Conservation (phyloP, 2,329 filamentous ascomycete species). For the Epichloe gansuensis region DNA sequence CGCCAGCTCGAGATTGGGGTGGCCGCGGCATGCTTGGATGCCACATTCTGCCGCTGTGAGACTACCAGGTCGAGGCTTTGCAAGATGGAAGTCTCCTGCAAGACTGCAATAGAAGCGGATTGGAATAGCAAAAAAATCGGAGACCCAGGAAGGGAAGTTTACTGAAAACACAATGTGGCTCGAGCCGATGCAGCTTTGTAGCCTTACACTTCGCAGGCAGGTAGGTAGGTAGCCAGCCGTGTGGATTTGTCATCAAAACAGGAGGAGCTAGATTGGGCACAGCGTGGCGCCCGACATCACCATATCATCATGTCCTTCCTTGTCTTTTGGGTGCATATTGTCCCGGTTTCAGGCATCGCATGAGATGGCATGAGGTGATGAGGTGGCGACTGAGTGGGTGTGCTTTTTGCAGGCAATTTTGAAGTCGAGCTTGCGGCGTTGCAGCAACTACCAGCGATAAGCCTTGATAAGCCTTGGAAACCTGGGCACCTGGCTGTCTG, state of each 20-base stretch:
- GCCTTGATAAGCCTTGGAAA: background rate
- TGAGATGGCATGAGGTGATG: background rate
- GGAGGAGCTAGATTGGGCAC: slow-evolving; percentile 1
- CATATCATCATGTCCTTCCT: background rate
- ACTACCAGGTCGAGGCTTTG: background rate
- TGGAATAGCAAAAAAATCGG: background rate
- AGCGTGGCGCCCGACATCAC: background rate
- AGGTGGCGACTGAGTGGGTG: background rate
- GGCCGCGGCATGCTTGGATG: slow-evolving; percentile 83
- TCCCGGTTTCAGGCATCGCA: background rate
- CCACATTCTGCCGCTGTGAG: slow-evolving; percentile 66
- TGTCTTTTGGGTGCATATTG: background rate
- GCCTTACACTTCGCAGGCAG: background rate
- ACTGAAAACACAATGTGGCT: background rate
- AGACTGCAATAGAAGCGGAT: background rate
- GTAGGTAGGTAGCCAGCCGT: background rate
- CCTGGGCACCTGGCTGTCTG: background rate
- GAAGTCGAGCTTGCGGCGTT: background rate
- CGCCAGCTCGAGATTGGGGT: slow-evolving; percentile 73
- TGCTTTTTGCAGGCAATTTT: background rate
- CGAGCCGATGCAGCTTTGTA: background rate
- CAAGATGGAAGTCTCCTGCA: background rate
- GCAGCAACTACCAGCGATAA: background rate
- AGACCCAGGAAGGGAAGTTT: too few relatives aligned
- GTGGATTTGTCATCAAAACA: slow-evolving; percentile 3